Percentiles rank a stretch among this genome's conserved stretches.
These are phyloP conservation scores for Carex myosuroides DNA, from an alignment of 176 grass and related monocot genomes.

Conservation along the genomic window DNA sequence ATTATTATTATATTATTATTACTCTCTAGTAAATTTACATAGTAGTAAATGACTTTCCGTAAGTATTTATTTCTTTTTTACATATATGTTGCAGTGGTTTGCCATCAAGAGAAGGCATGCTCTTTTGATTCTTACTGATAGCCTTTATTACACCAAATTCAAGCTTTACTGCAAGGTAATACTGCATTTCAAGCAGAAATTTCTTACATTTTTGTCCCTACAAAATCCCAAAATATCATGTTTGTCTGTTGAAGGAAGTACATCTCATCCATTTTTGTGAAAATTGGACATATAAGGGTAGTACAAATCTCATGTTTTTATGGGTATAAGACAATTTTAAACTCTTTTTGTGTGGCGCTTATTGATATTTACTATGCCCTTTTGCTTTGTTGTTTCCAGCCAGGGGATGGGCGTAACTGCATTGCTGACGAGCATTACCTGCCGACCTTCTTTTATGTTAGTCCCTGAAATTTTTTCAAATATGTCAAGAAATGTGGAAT, in stretches of 20 bases:
- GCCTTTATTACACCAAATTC: conserved; percentile 94
- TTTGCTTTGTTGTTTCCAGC: conserved; percentile 44
- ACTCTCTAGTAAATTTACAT: neutral
- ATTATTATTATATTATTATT: conserved; percentile 2
- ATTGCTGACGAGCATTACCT: conserved; percentile 99
- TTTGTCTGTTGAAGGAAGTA: neutral
- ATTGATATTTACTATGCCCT: neutral
- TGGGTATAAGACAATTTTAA: neutral
- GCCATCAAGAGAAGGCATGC: conserved; percentile 85
- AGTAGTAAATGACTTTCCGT: neutral
- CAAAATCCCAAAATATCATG: neutral
- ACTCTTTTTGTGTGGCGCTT: neutral
- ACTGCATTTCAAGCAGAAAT: neutral
- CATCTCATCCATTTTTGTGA: neutral
- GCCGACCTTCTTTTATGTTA: conserved; percentile 83
- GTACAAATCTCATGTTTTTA: neutral
- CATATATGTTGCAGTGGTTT: conserved; percentile 71
- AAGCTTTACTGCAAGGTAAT: conserved; percentile 98
- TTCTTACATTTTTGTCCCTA: neutral
- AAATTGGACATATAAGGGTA: neutral
- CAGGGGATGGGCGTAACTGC: conserved; percentile 79
- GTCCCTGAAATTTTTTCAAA: conserved; percentile 30
- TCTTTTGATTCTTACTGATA: conserved; percentile 86
- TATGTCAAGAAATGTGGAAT: neutral
- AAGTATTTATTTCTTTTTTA: neutral